Evolutionary conservation across 2,329 filamentous ascomycete genomes (phyloP).

Genomic region (Fusarium buharicum): DNA sequence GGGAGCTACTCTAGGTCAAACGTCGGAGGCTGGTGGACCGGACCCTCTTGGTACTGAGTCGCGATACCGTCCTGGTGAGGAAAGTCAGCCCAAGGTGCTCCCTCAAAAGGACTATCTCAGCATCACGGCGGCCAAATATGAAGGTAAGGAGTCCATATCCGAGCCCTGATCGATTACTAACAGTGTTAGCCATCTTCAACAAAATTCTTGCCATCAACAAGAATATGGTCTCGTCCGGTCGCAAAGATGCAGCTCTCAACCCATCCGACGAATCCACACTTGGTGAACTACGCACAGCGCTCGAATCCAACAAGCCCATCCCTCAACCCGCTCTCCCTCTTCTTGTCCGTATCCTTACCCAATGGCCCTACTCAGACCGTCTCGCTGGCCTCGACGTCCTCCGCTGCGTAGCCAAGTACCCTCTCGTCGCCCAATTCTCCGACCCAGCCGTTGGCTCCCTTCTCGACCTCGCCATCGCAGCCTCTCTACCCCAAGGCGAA

Average conservation of each 20-base stretch:
- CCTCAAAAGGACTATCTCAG: slow-evolving; percentile 83
- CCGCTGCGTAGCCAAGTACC: slow-evolving; percentile 79
- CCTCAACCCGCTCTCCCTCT: slow-evolving; percentile 67
- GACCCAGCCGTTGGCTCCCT: slow-evolving; percentile 66
- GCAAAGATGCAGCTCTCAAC: slow-evolving; percentile 79
- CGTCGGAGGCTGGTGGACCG: slow-evolving; percentile 61
- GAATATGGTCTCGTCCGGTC: slow-evolving; percentile 74
- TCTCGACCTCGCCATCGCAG: slow-evolving; percentile 63
- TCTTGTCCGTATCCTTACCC: slow-evolving; percentile 76
- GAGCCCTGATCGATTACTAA: not conserved
- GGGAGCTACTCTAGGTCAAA: slow-evolving; percentile 81
- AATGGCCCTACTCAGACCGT: slow-evolving; percentile 83
- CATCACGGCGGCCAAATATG: slow-evolving; percentile 78
- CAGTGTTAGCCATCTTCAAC: slow-evolving; percentile 70
- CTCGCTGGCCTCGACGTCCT: slow-evolving; percentile 88
- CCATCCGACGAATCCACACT: slow-evolving; percentile 75
- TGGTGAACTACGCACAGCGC: slow-evolving; percentile 66
- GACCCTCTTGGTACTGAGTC: slow-evolving; percentile 84
- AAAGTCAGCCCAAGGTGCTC: slow-evolving; percentile 66
- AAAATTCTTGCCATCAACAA: slow-evolving; percentile 82
- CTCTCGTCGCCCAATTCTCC: slow-evolving; percentile 70
- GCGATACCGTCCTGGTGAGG: slow-evolving; percentile 76
- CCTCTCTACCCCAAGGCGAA: slow-evolving; percentile 57
- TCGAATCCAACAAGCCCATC: slow-evolving; percentile 68
- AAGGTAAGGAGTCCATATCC: slow-evolving; percentile 53